phyloP scores from a whole-genome alignment of 2,329 filamentous ascomycete species.

The Botrytis cinerea region DNA sequence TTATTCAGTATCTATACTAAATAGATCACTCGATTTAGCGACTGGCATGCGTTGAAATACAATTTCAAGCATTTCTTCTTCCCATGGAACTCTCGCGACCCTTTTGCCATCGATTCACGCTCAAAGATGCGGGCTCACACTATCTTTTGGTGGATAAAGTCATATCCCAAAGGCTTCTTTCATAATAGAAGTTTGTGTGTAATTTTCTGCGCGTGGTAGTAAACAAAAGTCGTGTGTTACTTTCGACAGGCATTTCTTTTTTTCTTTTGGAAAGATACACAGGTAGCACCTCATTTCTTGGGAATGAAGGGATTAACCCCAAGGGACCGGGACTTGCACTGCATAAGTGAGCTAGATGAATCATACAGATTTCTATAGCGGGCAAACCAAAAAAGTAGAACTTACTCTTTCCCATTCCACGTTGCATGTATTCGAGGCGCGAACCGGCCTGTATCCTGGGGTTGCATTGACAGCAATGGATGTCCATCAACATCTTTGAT shows the following conservation, averaged over 20 bases:
- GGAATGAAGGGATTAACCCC: neutral
- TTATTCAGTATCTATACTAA: neutral
- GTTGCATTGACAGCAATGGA: neutral
- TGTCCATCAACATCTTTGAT: neutral
- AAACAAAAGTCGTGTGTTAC: neutral
- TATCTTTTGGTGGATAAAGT: neutral
- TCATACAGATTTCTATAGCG: neutral
- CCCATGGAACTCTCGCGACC: neutral
- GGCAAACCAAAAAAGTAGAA: neutral
- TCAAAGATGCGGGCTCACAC: neutral
- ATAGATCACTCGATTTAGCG: neutral
- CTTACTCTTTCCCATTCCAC: neutral
- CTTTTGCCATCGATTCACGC: neutral
- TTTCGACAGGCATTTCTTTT: neutral
- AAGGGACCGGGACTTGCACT: neutral
- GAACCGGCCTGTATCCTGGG: neutral
- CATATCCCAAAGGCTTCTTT: neutral
- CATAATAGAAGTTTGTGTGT: neutral
- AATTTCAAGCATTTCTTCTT: neutral
- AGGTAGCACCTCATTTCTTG: neutral
- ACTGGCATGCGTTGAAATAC: neutral
- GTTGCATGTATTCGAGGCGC: neutral
- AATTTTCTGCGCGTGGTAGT: neutral
- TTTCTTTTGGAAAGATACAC: neutral
- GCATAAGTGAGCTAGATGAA: neutral